Evolutionary conservation across 78 protist species (phyloP).

Genomic region (Cavenderia fasciculata): DNA sequence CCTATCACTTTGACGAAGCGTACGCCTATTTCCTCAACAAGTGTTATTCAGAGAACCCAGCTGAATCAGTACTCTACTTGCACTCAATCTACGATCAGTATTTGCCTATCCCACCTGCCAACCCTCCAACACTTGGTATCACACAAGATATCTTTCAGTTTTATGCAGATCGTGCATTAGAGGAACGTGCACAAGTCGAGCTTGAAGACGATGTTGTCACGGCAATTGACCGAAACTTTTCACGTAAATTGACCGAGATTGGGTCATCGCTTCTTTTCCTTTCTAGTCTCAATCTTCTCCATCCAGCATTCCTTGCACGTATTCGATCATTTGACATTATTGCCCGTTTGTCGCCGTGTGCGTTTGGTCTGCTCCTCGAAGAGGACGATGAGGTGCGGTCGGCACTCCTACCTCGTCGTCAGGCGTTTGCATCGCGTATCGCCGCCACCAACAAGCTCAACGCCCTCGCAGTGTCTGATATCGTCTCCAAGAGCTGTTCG

Average conservation of each 20-base stretch:
- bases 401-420: slow-evolving; percentile 38
- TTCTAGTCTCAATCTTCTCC: slow-evolving; percentile 28
- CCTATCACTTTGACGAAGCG: slow-evolving; percentile 68
- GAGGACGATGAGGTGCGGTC: slow-evolving; percentile 38
- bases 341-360: slow-evolving; percentile 44
- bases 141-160: slow-evolving; percentile 66
- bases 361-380: slow-evolving; percentile 34
- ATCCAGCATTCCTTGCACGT: slow-evolving; percentile 57
- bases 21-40: slow-evolving; percentile 39
- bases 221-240: slow-evolving; percentile 1
- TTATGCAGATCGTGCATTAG: slow-evolving; percentile 49
- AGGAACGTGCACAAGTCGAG: slow-evolving; percentile 62
- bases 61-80: slow-evolving; percentile 42
- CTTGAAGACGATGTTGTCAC: slow-evolving; percentile 43
- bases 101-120: slow-evolving; percentile 54
- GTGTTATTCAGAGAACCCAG: slow-evolving; percentile 21
- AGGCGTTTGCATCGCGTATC: slow-evolving; percentile 42
- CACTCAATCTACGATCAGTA: slow-evolving; percentile 72
- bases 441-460: slow-evolving; percentile 53
- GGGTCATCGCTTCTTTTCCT: slow-evolving; percentile 37
- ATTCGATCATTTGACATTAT: slow-evolving; percentile 59
- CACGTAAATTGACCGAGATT: slow-evolving; percentile 34
- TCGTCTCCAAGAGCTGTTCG: slow-evolving; percentile 12
- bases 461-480: slow-evolving; percentile 38
- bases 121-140: slow-evolving; percentile 69